A percentile compares a stretch with the other conserved stretches of the same genome.
Evolutionary conservation across 495 filamentous ascomycete genomes (phyloP).

Genomic region (Penicillium maclennaniae): DNA sequence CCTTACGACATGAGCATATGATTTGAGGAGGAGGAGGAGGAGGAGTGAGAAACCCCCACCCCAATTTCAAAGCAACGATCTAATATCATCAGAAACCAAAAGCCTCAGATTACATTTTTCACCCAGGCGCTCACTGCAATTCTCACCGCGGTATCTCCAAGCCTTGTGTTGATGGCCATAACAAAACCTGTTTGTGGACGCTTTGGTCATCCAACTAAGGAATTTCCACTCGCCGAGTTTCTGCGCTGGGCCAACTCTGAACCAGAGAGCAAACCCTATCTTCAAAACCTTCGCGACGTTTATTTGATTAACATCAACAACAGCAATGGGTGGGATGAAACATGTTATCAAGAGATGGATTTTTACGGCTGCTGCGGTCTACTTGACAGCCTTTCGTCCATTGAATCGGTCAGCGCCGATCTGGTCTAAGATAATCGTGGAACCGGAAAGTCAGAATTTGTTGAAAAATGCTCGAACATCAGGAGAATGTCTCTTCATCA

Average conservation of each 20-base stretch:
- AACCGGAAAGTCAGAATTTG: neutral
- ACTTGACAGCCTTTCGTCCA: constrained; percentile 21
- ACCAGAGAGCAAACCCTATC: constrained; percentile 8
- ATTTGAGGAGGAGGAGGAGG: no score
- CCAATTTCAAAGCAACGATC: no score
- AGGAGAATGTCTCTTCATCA: constrained; percentile 16
- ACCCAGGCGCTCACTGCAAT: constrained; percentile 24
- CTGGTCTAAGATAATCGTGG: constrained; percentile 10
- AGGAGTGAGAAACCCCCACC: no score
- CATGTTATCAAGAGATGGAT: constrained; percentile 15
- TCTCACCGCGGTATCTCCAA: constrained; percentile 25
- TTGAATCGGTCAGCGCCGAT: constrained; percentile 20
- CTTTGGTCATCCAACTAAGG: neutral
- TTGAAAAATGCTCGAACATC: constrained; percentile 15
- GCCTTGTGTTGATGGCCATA: constrained; percentile 19
- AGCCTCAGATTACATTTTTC: constrained; percentile 18
- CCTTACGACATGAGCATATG: no score
- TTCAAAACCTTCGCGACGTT: constrained; percentile 23
- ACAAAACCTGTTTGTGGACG: constrained; percentile 3
- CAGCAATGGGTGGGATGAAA: neutral
- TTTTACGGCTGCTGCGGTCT: constrained; percentile 8
- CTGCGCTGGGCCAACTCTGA: constrained; percentile 11
- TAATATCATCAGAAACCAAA: no score
- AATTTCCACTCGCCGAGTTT: constrained; percentile 17
- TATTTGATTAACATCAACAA: constrained; percentile 13